phyloP scores from a whole-genome alignment of 768 basidiomycete species.

The Mycena maculata region DNA sequence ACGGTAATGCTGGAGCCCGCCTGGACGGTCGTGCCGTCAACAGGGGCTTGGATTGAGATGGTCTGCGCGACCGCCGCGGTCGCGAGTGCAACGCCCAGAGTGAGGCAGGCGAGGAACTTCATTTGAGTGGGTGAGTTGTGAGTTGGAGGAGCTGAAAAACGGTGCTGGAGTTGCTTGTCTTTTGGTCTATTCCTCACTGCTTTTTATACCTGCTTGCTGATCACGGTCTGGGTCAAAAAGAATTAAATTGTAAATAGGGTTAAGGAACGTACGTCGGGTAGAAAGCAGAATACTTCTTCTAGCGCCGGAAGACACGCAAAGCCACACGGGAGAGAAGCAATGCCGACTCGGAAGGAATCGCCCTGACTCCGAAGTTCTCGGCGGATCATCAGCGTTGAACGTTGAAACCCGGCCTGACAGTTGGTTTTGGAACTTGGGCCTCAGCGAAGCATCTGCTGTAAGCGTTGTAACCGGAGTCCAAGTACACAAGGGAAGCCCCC shows the following conservation, averaged over 20 bases:
- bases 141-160: conserved; percentile 5
- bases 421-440: conserved; percentile 10
- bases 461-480: conserved; percentile 11
- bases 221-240: background rate
- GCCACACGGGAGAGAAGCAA: conserved; percentile 9
- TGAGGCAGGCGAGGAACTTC: conserved; percentile 18
- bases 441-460: conserved; percentile 3
- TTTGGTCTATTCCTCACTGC: conserved; percentile 12
- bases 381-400: conserved; percentile 10
- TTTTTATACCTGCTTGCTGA: conserved; percentile 17
- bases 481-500: conserved; percentile 1
- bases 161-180: conserved; percentile 3
- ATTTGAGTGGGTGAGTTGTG: conserved; percentile 16
- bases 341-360: conserved; percentile 17
- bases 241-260: background rate
- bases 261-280: conserved; percentile 8
- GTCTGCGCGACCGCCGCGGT: conserved; percentile 14
- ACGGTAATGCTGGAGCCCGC: conserved; percentile 22
- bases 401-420: conserved; percentile 6
- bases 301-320: conserved; percentile 15
- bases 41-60: conserved; percentile 25
- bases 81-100: conserved; percentile 12
- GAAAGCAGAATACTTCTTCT: background rate
- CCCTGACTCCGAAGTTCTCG: conserved; percentile 19
- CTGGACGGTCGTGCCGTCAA: conserved; percentile 13